Evolutionary conservation across 1,284 basidiomycete species (phyloP), one percentile per base, ranked within the genome.

Genomic region (Cystobasidium slooffiae): DNA sequence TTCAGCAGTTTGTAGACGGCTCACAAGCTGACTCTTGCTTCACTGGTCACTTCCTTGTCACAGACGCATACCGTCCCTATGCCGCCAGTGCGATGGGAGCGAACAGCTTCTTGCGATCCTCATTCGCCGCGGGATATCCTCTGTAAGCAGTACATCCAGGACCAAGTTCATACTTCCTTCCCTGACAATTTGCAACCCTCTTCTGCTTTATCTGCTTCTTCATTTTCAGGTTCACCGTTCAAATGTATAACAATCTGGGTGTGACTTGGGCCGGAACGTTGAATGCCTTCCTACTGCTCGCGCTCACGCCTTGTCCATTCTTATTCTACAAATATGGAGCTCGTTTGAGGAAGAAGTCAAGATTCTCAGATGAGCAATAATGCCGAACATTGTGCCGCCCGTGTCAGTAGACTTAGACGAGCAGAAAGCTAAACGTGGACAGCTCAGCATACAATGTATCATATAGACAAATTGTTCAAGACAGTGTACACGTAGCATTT

Each of bases 41-140:
- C 31, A 31, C 31, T 24, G 87, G n/a, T n/a, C n/a, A n/a, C n/a
- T 39, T 49, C 5, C 8, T 39, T 0, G 8, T 20, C 37, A 22
- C 37, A 66, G 64, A 86, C 31, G 88, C 89, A 0, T 92, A 92
- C 80, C 86, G 89, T 16, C 90, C 90, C 0, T 88, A 91, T 62
- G 89, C 91, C 0, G 90, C 91, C 0, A 88, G 86, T 18, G 90
- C 90, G 0, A 88, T 92, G 86, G 89, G 90, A 1, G 84, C 87
- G 41, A 92, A 92, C 80, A 88, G 86, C 52, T 88, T 88, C 22
- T 79, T 90, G 77, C 85, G 91, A 2, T 87, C 86, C 2, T 81
- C 85, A 0, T 91, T 92, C 76, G 90, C 90, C 0, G 88, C 88
- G 0, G 88, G 84, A 3, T 74, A 70, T 61, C 74, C 68, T 16